Evolutionary conservation across 2,329 filamentous ascomycete genomes (phyloP).

Genomic region (Penicillium corylophilum): DNA sequence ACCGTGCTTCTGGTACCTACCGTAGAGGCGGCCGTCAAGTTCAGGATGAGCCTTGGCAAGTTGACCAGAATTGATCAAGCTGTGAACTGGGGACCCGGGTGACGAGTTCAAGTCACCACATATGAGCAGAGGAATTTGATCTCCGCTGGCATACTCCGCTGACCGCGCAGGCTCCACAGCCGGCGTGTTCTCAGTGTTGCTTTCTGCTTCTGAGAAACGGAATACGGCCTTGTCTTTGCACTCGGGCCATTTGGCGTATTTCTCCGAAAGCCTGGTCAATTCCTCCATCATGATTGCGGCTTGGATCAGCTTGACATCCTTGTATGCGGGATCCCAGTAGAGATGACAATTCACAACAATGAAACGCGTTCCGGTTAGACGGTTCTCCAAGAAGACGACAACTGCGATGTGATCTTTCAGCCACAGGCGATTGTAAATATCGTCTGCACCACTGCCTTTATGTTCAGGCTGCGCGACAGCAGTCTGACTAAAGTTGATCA

Average conservation of each 20-base stretch:
- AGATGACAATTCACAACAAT: constrained; percentile 94
- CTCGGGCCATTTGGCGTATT: constrained; percentile 75
- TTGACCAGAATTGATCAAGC: constrained; percentile 77
- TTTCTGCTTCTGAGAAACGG: constrained; percentile 52
- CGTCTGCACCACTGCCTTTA: constrained; percentile 77
- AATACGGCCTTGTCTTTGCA: constrained; percentile 72
- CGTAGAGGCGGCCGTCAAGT: constrained; percentile 78
- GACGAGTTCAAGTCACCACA: constrained; percentile 97
- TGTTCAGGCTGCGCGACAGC: constrained; percentile 95
- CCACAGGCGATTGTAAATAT: constrained; percentile 98
- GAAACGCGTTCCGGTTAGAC: constrained; percentile 81
- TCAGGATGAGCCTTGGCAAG: constrained; percentile 78
- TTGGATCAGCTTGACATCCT: constrained; percentile 95
- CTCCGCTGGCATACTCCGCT: constrained; percentile 79
- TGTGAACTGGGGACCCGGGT: constrained; percentile 83
- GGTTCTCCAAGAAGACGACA: constrained; percentile 88
- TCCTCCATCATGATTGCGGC: constrained; percentile 94
- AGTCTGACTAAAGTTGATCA: constrained; percentile 87
- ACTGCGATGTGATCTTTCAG: constrained; percentile 96
- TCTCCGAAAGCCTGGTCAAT: constrained; percentile 79
- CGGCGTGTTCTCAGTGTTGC: constrained; percentile 44
- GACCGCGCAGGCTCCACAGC: constrained; percentile 69
- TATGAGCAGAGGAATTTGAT: constrained; percentile 84
- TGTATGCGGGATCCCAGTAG: constrained; percentile 87
- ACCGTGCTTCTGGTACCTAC: constrained; percentile 86